These are phyloP conservation scores for Penicillium aurantiogriseum DNA, from an alignment of 2,329 filamentous ascomycete species.

Conservation along the genomic window DNA sequence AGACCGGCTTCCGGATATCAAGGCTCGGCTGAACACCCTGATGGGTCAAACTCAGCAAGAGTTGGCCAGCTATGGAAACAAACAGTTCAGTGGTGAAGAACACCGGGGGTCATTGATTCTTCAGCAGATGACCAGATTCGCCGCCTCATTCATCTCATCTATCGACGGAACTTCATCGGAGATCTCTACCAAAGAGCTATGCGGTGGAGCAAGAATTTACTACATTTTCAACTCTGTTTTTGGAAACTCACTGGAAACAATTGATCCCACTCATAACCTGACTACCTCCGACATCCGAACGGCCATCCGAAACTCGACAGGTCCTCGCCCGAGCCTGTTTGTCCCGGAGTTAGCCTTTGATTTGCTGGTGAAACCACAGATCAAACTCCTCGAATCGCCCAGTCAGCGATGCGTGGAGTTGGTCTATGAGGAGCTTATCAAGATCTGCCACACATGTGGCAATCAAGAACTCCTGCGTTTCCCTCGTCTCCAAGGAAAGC, in stretches of 20 bases:
- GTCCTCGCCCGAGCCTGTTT: constrained; percentile 90
- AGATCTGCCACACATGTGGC: constrained; percentile 98
- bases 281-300: constrained; percentile 94
- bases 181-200: constrained; percentile 97
- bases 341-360: constrained; percentile 98
- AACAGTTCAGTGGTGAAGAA: constrained; percentile 95
- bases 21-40: constrained; percentile 91
- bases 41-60: constrained; percentile 99
- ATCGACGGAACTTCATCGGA: constrained; percentile 98
- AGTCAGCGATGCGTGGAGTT: constrained; percentile 96
- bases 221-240: constrained; percentile 99
- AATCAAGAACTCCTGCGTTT: constrained; percentile 91
- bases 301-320: constrained; percentile 96
- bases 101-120: constrained; percentile 92
- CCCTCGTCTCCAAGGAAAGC: constrained; percentile 88
- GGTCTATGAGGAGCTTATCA: constrained; percentile 98
- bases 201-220: constrained; percentile 91
- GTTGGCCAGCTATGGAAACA: constrained; percentile 94
- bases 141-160: constrained; percentile 94
- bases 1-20: constrained; percentile 94
- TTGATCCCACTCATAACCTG: constrained; percentile 93
- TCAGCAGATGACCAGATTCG: constrained; percentile 97
- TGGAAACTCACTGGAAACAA: constrained; percentile 90
- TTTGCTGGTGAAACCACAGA: constrained; percentile 94
- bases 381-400: constrained; percentile 91